Conservation (phyloP, 257 asterid species). For the Nyctanthes arbortristis region DNA sequence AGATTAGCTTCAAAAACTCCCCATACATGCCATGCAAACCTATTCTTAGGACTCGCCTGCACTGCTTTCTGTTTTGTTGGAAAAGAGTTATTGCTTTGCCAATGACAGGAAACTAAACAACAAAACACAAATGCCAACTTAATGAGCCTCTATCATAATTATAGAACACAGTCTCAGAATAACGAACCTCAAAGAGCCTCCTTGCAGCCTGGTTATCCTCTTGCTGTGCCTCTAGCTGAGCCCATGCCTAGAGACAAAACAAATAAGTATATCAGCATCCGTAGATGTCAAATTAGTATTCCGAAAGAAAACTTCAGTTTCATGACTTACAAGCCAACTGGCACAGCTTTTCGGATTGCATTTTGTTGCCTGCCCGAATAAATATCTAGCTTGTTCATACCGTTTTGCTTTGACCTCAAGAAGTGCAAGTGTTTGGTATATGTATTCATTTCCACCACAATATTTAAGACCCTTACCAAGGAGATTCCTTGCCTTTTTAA, state of each 20-base stretch:
- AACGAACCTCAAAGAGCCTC: conserved; percentile 73
- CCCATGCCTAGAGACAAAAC: conserved; percentile 78
- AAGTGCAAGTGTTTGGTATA: conserved; percentile 88
- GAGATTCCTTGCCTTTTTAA: conserved; percentile 80
- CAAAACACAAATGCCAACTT: not conserved
- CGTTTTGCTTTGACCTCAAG: conserved; percentile 88
- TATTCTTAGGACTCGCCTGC: conserved; percentile 93
- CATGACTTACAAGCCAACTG: conserved; percentile 91
- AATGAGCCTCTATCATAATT: not conserved
- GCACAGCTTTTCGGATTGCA: conserved; percentile 95
- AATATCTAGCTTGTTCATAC: conserved; percentile 78
- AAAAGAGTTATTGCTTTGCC: not conserved
- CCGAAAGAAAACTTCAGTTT: not conserved
- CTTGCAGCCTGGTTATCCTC: conserved; percentile 66
- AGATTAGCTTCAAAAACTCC: conserved; percentile 86
- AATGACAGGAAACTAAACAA: not conserved
- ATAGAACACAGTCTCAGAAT: not conserved
- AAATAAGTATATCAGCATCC: not conserved
- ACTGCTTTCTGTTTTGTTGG: conserved; percentile 69
- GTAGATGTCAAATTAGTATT: not conserved
- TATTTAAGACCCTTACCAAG: conserved; percentile 87
- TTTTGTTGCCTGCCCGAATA: conserved; percentile 85
- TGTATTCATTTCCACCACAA: conserved; percentile 90
- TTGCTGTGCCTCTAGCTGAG: conserved; percentile 89
- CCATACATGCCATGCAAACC: conserved; percentile 99